Conservation (phyloP, 2,329 filamentous ascomycete genomes). For the Cercospora citrullina region DNA sequence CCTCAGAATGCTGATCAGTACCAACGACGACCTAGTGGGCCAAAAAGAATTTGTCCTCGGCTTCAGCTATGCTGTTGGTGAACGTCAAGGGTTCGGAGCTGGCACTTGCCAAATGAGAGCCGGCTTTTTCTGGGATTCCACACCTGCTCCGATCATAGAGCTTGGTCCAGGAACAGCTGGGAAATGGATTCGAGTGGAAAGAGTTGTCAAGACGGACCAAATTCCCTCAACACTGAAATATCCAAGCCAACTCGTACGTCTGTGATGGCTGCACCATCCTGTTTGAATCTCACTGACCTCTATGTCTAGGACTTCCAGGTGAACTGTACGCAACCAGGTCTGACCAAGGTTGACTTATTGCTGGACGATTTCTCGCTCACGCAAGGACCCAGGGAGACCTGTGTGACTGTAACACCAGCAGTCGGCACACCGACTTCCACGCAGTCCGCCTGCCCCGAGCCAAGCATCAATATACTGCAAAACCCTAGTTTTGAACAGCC, state of each 20-base stretch:
- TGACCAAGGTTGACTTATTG: conserved; percentile 1
- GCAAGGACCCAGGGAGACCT: background rate
- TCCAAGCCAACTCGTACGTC: background rate
- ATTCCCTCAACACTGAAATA: background rate
- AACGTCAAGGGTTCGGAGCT: background rate
- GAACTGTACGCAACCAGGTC: background rate
- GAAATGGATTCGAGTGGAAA: background rate
- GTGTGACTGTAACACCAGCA: background rate
- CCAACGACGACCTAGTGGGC: background rate
- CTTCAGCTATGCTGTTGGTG: background rate
- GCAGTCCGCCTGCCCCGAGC: background rate
- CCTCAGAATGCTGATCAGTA: background rate
- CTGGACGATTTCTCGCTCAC: background rate
- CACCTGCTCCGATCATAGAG: background rate
- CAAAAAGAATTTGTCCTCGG: background rate
- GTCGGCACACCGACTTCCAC: background rate
- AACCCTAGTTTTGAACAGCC: background rate
- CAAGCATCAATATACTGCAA: background rate
- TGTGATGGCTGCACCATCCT: background rate
- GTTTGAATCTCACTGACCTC: background rate
- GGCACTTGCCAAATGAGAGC: background rate
- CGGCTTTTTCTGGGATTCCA: background rate
- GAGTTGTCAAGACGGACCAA: background rate
- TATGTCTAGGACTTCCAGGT: background rate
- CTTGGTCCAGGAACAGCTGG: background rate